Base-by-base conservation (phyloP, 75 land plant species). In the Pinus tabuliformis region DNA sequence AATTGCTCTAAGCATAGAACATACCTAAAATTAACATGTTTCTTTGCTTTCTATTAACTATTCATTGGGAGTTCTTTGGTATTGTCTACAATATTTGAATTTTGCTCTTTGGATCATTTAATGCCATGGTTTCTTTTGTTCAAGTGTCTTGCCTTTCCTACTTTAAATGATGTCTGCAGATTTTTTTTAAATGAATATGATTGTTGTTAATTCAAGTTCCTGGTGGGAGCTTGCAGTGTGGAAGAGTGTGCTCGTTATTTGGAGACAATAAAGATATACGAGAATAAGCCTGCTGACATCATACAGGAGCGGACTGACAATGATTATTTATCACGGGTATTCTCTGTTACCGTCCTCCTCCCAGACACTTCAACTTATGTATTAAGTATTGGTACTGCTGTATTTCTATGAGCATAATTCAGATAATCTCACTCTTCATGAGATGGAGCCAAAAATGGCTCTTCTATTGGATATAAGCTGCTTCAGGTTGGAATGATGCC, bases 171-270 rank as follows among this genome's bases (percentile, higher is more conserved):
- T 42, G 49, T 68, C 22, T 68, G 52, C 52, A 39, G 5, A 30
- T 18, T 39, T 0, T 20, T 20, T 18, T 39, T 1, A 39, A 42
- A n/a, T 42, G 49, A 68, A n/a, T 20, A 66, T 42, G n/a, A 18
- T n/a, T 42, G 22, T 42, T 42, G 15, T 68, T 22, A 42, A 39
- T 20, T 17, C 39, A 42, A 37, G 42, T 68, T 42, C 4, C 42
- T 42, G 22, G 13, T 36, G 74, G 24, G 77, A 64, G 59, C 9
- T 66, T 78, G 58, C 85, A 97, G 99, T 76, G 85, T 92, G 85
- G 99, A 94, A 73, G 99, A 97, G 81, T 94, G 98, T 89, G 99
- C 93, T 36, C 88, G 99, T 56, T 97, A 97, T 75, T 82, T 97
- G 85, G 99, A 97, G 87, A 97, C 99, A 30, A 83, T 97, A 15